Evolutionary conservation across 73 alveolate genomes (phyloP).

Genomic region (Paraurostyla sp.): DNA sequence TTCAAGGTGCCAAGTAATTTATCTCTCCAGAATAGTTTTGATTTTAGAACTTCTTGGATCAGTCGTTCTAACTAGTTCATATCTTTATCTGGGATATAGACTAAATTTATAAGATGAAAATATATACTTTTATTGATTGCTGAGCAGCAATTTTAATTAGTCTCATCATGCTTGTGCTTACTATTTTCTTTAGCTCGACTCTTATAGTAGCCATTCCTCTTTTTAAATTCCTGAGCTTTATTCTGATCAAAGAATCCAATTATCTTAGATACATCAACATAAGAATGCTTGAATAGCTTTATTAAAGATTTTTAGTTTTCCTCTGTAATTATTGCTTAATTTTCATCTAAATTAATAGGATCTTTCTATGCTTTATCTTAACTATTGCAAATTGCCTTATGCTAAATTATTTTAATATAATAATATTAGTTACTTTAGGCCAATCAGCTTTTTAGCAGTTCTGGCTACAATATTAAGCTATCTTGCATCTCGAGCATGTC

Average conservation of each 20-base stretch:
- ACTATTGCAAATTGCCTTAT: background rate
- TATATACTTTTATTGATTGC: background rate
- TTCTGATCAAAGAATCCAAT: slow-evolving; percentile 30
- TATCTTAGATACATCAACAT: slow-evolving; percentile 25
- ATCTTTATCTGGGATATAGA: slow-evolving; percentile 4
- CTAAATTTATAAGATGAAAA: background rate
- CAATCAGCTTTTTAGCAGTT: slow-evolving; percentile 24
- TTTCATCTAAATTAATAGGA: background rate
- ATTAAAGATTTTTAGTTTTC: background rate
- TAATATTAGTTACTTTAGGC: background rate
- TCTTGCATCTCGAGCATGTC: slow-evolving; percentile 12
- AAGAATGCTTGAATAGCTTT: background rate
- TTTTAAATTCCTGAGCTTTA: slow-evolving; percentile 47
- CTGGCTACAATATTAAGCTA: background rate
- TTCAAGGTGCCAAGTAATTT: background rate
- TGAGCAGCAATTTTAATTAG: slow-evolving; percentile 7
- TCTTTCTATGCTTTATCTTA: background rate
- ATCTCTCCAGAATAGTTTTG: background rate
- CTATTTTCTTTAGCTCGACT: background rate
- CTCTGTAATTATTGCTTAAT: background rate
- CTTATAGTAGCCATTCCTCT: slow-evolving; percentile 11
- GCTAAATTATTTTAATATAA: background rate
- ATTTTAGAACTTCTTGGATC: background rate
- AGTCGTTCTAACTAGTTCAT: background rate
- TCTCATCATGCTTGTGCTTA: background rate